A percentile compares a stretch with the other conserved stretches of the same genome.
These are phyloP conservation scores for Fusarium nematophilum DNA, from an alignment of 2,329 filamentous ascomycete genomes.

Conservation along the genomic window DNA sequence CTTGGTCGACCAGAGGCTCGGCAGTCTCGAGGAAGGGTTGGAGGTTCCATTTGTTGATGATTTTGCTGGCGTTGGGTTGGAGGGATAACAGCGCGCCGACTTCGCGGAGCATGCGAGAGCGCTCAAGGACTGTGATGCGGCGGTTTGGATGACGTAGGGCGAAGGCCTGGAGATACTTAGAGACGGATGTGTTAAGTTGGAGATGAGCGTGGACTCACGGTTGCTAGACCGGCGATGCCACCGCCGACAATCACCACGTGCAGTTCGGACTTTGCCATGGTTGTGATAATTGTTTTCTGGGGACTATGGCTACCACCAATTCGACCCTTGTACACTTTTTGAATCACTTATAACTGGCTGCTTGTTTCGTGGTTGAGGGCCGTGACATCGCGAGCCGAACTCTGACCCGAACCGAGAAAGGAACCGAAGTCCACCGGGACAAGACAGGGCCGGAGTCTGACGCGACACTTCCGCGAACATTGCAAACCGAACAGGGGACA, in stretches of 20 bases:
- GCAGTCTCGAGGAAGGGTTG: conserved; percentile 23
- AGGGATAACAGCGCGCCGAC: conserved; percentile 36
- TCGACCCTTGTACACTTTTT: too few relatives aligned
- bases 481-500: too few relatives aligned
- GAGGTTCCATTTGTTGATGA: conserved; percentile 32
- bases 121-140: conserved; percentile 36
- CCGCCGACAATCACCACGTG: conserved; percentile 36
- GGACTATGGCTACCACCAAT: too few relatives aligned
- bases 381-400: too few relatives aligned
- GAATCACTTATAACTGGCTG: too few relatives aligned
- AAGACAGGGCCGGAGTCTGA: too few relatives aligned
- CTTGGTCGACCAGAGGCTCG: conserved; percentile 31
- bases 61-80: conserved; percentile 38
- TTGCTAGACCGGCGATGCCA: conserved; percentile 34
- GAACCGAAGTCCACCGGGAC: too few relatives aligned
- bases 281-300: too few relatives aligned
- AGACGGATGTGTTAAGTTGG: not conserved
- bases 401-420: too few relatives aligned
- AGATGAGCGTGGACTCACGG: conserved; percentile 13
- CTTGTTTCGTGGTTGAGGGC: too few relatives aligned
- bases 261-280: too few relatives aligned
- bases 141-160: conserved; percentile 24
- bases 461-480: too few relatives aligned
- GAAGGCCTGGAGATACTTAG: conserved; percentile 19
- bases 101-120: conserved; percentile 36